Evolutionary conservation across 2,329 filamentous ascomycete genomes (phyloP), one percentile per base, ranked within the genome.

Genomic region (Diaporthe sp.): DNA sequence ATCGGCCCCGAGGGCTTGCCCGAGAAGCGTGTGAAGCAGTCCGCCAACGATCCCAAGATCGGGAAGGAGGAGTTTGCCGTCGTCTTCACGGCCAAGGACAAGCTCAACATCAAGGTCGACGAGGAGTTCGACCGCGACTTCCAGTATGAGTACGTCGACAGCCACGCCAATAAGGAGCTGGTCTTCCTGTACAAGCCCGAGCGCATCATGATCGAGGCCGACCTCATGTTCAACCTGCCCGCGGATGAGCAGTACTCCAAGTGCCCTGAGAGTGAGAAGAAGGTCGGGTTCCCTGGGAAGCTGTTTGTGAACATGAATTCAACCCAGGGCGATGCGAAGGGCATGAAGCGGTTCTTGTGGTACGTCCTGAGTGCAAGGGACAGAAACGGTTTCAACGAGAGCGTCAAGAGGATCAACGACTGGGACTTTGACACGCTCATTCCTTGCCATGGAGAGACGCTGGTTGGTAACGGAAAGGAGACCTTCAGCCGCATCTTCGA

Each of bases 391-490:
- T 97, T 95, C 83, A 92, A 92, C 77, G 87, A 91, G 76, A 95
- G 93, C 78, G 85, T 95, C 54, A 85, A 84, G 78, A 88, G 89
- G 75, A 96, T 98, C 77, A 87, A 91, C 71, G 82, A 84, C 72
- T 99, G 96, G 96, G 93, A 96, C 74, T 98, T 98, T 82, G 90
- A 93, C 77, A 92, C 92, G 52, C 88, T 98, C 68, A 92, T 99
- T 75, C 95, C 96, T 0, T 98, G 96, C 82, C 97, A 99, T 84
- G 97, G 97, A 12, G 97, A 99, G 85, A 92, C 94, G 22, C 92
- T 98, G 77, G 93, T 97, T 82, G 87, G 86, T 2, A 83, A 87
- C 76, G 95, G 90, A 13, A 98, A 97, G 87, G 89, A 89, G 15
- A 86, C 94, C 22, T 97, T 96, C 78, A 86, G 89, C 79, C 94